Evolutionary conservation across 1,284 basidiomycete genomes (phyloP).

Genomic region (Inonotus hispidus): DNA sequence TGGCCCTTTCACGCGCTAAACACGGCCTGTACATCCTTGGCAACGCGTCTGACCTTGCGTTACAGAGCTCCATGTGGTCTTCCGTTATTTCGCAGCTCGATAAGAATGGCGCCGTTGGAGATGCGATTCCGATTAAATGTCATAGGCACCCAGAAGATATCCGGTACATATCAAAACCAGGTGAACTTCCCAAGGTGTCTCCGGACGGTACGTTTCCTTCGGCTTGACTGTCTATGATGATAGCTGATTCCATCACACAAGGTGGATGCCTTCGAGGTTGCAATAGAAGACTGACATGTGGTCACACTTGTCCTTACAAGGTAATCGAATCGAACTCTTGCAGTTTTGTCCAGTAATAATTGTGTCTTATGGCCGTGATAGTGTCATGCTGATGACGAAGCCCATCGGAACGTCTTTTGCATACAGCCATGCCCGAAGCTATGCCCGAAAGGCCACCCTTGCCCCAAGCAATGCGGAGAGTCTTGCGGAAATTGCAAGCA

Average conservation of each 20-base stretch:
- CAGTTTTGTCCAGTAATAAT: too few relatives aligned
- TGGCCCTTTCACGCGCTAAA: constrained; percentile 69
- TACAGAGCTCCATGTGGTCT: constrained; percentile 54
- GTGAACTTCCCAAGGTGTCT: constrained; percentile 43
- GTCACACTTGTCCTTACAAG: constrained; percentile 63
- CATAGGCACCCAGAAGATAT: constrained; percentile 46
- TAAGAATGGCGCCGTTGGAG: constrained; percentile 40
- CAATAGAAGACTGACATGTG: constrained; percentile 54
- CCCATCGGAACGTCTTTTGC: constrained; percentile 49
- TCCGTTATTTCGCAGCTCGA: constrained; percentile 53
- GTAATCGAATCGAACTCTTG: too few relatives aligned
- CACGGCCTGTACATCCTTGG: constrained; percentile 71
- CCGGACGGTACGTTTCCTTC: constrained; percentile 46
- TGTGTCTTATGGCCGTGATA: constrained; percentile 24
- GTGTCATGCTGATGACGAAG: constrained; percentile 64
- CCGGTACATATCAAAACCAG: constrained; percentile 43
- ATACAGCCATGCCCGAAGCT: constrained; percentile 45
- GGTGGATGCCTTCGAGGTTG: constrained; percentile 63
- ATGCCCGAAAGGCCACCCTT: constrained; percentile 57
- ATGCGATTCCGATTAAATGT: constrained; percentile 53
- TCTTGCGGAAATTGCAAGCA: constrained; percentile 56
- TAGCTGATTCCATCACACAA: constrained; percentile 20
- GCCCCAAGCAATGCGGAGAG: constrained; percentile 46
- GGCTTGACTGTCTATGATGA: not conserved
- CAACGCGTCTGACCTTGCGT: constrained; percentile 48